Percentiles rank a stretch among this genome's conserved stretches.
These are phyloP conservation scores for Periconia digitata DNA, from an alignment of 2,329 filamentous ascomycete species.

Conservation along the genomic window DNA sequence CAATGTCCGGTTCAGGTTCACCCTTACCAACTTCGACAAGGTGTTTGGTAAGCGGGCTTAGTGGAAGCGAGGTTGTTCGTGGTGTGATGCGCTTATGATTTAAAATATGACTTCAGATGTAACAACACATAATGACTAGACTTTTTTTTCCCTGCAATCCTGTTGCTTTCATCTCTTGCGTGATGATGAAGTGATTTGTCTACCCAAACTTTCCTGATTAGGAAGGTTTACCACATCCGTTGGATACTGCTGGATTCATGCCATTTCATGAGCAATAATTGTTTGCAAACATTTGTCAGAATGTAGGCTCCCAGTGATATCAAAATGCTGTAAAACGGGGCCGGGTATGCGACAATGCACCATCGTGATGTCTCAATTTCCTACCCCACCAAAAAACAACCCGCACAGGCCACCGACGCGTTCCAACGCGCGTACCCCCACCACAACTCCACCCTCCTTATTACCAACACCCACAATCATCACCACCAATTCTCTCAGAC, in stretches of 20 bases:
- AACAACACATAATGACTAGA: background rate
- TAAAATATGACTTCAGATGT: background rate
- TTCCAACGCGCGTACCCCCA: slow-evolving; percentile 1
- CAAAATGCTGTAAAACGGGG: background rate
- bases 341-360: background rate
- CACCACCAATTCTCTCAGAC: background rate
- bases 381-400: slow-evolving; percentile 11
- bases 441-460: background rate
- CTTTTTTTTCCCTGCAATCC: background rate
- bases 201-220: no score
- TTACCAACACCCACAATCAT: background rate
- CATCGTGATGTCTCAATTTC: background rate
- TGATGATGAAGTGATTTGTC: no score
- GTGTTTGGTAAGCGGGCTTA: slow-evolving; percentile 58
- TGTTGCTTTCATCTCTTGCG: no score
- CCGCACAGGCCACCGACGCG: background rate
- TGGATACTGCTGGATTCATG: no score
- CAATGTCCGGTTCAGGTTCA: slow-evolving; percentile 72
- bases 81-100: background rate
- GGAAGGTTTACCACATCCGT: no score
- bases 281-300: no score
- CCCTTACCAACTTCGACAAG: slow-evolving; percentile 68
- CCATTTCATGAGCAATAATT: no score
- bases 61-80: background rate
- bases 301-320: no score